Percentiles rank a stretch among this genome's conserved stretches.
Conservation (phyloP, 1,284 basidiomycete genomes). For the Malassezia cuniculi region DNA sequence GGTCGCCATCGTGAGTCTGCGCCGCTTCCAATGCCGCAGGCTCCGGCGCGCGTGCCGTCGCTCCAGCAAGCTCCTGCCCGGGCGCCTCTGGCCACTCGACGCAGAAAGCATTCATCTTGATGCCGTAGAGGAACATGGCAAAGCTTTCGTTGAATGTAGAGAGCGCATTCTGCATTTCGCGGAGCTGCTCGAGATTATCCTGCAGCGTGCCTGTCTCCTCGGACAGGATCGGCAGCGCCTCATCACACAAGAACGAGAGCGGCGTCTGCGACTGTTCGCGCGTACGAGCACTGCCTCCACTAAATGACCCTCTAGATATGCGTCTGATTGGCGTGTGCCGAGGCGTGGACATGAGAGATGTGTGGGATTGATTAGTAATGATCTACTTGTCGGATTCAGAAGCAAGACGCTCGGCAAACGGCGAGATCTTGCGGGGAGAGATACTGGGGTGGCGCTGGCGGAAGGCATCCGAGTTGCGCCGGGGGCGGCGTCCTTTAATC, state of each 20-base stretch:
- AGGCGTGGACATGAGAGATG: conserved; percentile 16
- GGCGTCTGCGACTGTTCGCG: conserved; percentile 62
- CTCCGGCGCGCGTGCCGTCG: neutral
- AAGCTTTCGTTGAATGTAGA: conserved; percentile 83
- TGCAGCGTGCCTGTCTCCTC: conserved; percentile 74
- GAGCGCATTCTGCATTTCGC: conserved; percentile 61
- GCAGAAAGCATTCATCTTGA: conserved; percentile 88
- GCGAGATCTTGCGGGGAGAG: too few species aligned
- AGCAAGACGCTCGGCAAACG: neutral
- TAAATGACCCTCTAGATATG: conserved; percentile 78
- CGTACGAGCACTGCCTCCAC: conserved; percentile 54
- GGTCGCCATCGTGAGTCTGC: conserved; percentile 17
- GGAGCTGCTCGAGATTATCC: conserved; percentile 60
- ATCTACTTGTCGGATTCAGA: neutral
- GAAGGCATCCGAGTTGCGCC: conserved; percentile 5
- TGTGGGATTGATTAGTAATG: conserved; percentile 5
- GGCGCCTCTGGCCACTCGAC: conserved; percentile 68
- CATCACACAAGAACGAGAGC: conserved; percentile 64
- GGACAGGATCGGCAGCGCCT: conserved; percentile 67
- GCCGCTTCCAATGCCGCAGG: neutral
- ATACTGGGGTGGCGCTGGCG: conserved; percentile 1
- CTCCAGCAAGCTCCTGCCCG: conserved; percentile 18
- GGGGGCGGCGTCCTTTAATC: conserved; percentile 1
- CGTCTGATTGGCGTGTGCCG: conserved; percentile 61
- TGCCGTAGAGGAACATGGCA: conserved; percentile 73